Percentiles rank a stretch among this genome's conserved stretches.
phyloP scores from a whole-genome alignment of 306 rosid genomes.

The Medicago arabica region DNA sequence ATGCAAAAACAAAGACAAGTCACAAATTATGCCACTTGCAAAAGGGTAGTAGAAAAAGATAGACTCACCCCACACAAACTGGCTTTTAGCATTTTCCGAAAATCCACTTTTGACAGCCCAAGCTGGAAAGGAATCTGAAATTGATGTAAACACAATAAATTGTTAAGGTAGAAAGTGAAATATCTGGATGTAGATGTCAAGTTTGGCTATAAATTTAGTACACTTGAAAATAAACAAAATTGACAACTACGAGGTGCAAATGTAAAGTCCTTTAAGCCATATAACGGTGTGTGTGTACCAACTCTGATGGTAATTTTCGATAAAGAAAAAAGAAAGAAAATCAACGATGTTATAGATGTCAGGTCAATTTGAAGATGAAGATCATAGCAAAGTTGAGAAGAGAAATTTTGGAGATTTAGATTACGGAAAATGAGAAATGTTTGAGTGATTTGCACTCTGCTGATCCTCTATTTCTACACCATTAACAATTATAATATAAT shows the following conservation, averaged over 20 bases:
- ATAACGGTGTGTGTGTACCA: conserved; percentile 9
- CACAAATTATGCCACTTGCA: conserved; percentile 12
- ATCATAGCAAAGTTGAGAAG: conserved; percentile 11
- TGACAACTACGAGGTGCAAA: not conserved
- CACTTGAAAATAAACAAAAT: not conserved
- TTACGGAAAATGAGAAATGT: not conserved
- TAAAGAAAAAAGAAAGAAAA: not conserved
- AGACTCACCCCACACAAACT: conserved; percentile 87
- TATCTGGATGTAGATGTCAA: conserved; percentile 20
- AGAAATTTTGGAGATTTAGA: conserved; percentile 1
- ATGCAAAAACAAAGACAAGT: conserved; percentile 26
- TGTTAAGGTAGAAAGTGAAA: conserved; percentile 5
- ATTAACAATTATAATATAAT: too few relatives aligned
- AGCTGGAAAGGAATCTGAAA: conserved; percentile 96
- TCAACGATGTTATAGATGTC: not conserved
- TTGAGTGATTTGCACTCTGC: not conserved
- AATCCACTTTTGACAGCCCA: conserved; percentile 84
- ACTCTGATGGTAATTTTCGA: not conserved
- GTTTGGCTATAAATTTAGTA: not conserved
- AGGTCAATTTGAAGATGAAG: conserved; percentile 28
- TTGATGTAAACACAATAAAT: conserved; percentile 39
- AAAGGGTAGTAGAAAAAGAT: conserved; percentile 19
- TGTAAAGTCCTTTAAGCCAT: conserved; percentile 5
- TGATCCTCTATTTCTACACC: not conserved
- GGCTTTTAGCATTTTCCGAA: conserved; percentile 84